Percentiles rank a stretch among this genome's conserved stretches.
Conservation (phyloP, 345 rosid species). For the Lepidium aucheri region DNA sequence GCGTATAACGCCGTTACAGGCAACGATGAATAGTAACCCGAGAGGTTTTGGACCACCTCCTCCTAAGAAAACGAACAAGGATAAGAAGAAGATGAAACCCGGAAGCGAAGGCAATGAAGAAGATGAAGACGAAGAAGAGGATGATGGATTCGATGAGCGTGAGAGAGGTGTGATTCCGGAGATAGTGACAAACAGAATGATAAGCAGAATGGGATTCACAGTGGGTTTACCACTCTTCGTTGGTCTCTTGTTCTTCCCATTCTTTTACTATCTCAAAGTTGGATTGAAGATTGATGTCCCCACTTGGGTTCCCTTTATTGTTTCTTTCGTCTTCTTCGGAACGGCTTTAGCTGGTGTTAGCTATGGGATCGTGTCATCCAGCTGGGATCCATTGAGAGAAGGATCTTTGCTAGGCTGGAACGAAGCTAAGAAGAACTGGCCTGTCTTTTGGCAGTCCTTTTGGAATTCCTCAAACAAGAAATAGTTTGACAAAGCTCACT, state of each 20-base stretch:
- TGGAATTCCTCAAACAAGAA: constrained; percentile 54
- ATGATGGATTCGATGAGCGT: constrained; percentile 27
- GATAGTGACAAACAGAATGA: constrained; percentile 92
- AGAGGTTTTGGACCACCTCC: constrained; percentile 67
- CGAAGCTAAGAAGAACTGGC: constrained; percentile 93
- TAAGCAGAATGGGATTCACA: constrained; percentile 66
- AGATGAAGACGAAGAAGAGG: constrained; percentile 22
- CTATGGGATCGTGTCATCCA: constrained; percentile 86
- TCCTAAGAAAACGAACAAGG: constrained; percentile 47
- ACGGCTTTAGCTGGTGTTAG: constrained; percentile 76
- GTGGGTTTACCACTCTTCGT: constrained; percentile 68
- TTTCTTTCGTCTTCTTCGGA: constrained; percentile 83
- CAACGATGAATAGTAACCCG: constrained; percentile 50
- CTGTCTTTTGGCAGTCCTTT: constrained; percentile 89
- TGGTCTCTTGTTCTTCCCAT: constrained; percentile 77
- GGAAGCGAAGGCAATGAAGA: constrained; percentile 26
- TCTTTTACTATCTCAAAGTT: constrained; percentile 84
- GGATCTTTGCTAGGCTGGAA: constrained; percentile 91
- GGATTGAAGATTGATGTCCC: constrained; percentile 76
- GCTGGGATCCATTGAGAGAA: constrained; percentile 96
- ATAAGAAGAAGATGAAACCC: constrained; percentile 33
- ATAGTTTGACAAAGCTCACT: constrained; percentile 32
- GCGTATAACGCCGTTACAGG: constrained; percentile 29
- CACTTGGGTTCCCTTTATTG: constrained; percentile 74
- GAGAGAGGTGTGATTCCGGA: constrained; percentile 69